These are phyloP conservation scores for Orychophragmus violaceus DNA, from an alignment of 345 rosid genomes.

Conservation along the genomic window DNA sequence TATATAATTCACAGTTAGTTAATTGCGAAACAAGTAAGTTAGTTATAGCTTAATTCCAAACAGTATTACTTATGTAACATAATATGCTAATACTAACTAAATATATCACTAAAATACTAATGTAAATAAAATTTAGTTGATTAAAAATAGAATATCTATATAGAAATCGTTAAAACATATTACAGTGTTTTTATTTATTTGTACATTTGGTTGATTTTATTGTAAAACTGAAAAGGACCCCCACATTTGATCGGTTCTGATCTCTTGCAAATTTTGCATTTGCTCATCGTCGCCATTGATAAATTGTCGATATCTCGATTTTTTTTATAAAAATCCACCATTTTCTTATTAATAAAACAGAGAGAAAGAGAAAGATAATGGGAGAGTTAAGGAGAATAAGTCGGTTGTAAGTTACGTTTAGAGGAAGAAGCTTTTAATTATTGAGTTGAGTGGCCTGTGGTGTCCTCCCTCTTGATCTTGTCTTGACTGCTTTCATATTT, in stretches of 20 bases:
- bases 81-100: too few species aligned
- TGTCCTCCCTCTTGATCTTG: slow-evolving; percentile 5
- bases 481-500: slow-evolving; percentile 2
- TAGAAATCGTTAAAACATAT: neutral
- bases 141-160: neutral
- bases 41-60: too few species aligned
- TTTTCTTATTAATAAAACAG: neutral
- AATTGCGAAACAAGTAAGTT: too few species aligned
- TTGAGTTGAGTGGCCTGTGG: neutral
- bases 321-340: neutral
- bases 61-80: too few species aligned
- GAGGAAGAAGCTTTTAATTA: neutral
- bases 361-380: neutral
- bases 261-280: neutral
- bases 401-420: neutral
- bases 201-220: neutral
- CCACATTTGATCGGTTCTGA: neutral
- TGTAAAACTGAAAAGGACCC: neutral
- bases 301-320: neutral
- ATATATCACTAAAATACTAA: neutral
- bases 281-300: too few species aligned
- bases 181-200: neutral
- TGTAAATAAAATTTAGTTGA: neutral
- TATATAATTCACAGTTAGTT: neutral
- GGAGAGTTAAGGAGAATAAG: slow-evolving; percentile 21